A percentile compares a stretch with the other conserved stretches of the same genome.
These are phyloP conservation scores for Phylloporus scabripes DNA, from an alignment of 768 basidiomycete genomes.

Conservation along the genomic window DNA sequence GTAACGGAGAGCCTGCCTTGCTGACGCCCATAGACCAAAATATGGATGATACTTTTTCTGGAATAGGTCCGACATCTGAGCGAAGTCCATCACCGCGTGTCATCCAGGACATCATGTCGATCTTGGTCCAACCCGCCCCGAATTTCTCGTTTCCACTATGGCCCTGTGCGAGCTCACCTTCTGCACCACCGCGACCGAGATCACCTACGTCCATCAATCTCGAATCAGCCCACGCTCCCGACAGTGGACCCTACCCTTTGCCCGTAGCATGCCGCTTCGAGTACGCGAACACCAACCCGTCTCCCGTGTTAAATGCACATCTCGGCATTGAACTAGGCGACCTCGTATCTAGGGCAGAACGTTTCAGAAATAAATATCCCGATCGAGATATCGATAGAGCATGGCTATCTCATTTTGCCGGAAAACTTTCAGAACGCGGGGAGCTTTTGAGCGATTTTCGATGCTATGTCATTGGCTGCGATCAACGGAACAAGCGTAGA, in stretches of 20 bases:
- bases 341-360: constrained; percentile 49
- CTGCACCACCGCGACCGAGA: not conserved
- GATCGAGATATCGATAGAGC: constrained; percentile 55
- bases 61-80: not conserved
- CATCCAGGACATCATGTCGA: constrained; percentile 30
- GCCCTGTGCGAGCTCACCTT: constrained; percentile 3
- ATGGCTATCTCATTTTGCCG: constrained; percentile 66
- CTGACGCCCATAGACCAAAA: not conserved
- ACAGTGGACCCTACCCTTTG: not conserved
- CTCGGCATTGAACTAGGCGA: constrained; percentile 51
- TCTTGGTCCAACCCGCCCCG: constrained; percentile 18
- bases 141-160: constrained; percentile 7
- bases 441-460: constrained; percentile 56
- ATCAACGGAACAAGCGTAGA: constrained; percentile 62
- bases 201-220: not conserved
- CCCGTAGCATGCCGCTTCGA: constrained; percentile 1
- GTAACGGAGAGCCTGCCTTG: not conserved
- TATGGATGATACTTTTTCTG: not conserved
- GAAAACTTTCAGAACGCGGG: constrained; percentile 54
- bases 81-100: constrained; percentile 24
- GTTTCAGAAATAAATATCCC: constrained; percentile 49
- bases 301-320: constrained; percentile 62
- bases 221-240: not conserved
- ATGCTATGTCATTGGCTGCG: constrained; percentile 63
- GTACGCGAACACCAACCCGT: constrained; percentile 12